Evolutionary conservation across 129 eudicot species (phyloP), one percentile per base, ranked within the genome.

Genomic region (Saussurea involucrata): DNA sequence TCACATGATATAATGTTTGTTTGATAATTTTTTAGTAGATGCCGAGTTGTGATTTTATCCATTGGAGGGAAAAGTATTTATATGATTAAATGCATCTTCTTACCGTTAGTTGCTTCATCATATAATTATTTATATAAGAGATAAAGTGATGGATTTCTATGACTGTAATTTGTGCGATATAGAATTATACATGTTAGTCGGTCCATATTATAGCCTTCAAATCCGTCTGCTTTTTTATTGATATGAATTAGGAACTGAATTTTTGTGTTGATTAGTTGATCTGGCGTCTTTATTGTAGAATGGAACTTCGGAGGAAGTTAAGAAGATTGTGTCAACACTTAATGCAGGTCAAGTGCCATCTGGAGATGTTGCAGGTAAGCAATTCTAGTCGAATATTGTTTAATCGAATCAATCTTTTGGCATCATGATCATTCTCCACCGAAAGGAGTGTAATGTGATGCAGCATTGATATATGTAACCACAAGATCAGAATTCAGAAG

Each of bases 341-440:
- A 92, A 92, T 86, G 83, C 67, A 13, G 98, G 86, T 58, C 66
- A 88, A 70, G 87, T 90, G 49, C 98, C 98, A 66, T 81, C 98
- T 24, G 33, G 73, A 36, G 96, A 92, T 86, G 93, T 90, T 77
- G 83, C 73, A 73, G 79, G 83, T 80, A 80, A 65, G 32, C 60
- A 6, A n/a, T 18, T 63, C 5, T 36, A 60, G 61, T 53, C 61
- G 22, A 49, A 15, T 17, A 49, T 17, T 1, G 58, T 13, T 15
- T 46, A 46, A 46, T 3, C 1, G 20, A 53, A 22, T 17, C 22
- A 17, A 53, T 53, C 22, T 53, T 5, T 5, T 53, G 61, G 61
- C 61, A 53, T 53, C 21, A 5, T 53, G 24, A 53, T 17, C 21
- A 53, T 53, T 53, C 22, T 53, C 61, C 61, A 53, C 1, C 24